Base-by-base conservation (phyloP, 164 flowering plant genomes). In the Paratinospora sagittata region DNA sequence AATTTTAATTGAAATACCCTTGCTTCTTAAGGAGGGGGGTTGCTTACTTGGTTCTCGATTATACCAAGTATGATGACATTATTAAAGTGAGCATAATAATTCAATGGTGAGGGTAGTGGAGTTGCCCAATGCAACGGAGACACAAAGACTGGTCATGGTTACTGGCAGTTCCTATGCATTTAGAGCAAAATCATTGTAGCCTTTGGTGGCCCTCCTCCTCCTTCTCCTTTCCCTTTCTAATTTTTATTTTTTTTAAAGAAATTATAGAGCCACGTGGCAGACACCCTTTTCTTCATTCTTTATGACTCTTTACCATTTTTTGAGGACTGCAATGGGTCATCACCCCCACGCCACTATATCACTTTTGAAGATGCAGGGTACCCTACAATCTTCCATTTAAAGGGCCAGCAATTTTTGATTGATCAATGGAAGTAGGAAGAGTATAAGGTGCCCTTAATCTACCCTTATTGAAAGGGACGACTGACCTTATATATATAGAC, bases 241-340 rank as follows among this genome's bases (percentile, higher is more conserved):
- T 17, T 49, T 49, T 49, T 52, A 6, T 52, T 52, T 52, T 52
- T 52, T 52, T 17, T 19, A 2, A 17, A n/a, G n/a, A n/a, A n/a
- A n/a, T n/a, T n/a, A 16, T 52, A 16, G 58, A 10, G 58, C 58
- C 58, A 52, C 58, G 58, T 52, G 58, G 16, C 58, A 19, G 58
- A 52, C 2, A 52, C 58, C 58, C 58, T 52, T 52, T 52, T 19
- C 58, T 52, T 52, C 6, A 8, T 52, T 52, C 0, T 52, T 52
- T 52, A 52, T 52, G 21, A 52, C 58, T 17, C n/a, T 52, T 52
- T 52, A 52, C 58, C 58, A 52, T 52, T 52, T 52, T 52, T n/a
- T n/a, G 58, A 21, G 58, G 21, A 16, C 21, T 52, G 58, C 21
- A 16, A 52, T 52, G 58, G 58, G 58, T 52, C 16, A 21, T 43